A percentile compares a stretch with the other conserved stretches of the same genome.
Evolutionary conservation across 441 rosid species (phyloP).

Genomic region (Pelargonium myrrhifolium): DNA sequence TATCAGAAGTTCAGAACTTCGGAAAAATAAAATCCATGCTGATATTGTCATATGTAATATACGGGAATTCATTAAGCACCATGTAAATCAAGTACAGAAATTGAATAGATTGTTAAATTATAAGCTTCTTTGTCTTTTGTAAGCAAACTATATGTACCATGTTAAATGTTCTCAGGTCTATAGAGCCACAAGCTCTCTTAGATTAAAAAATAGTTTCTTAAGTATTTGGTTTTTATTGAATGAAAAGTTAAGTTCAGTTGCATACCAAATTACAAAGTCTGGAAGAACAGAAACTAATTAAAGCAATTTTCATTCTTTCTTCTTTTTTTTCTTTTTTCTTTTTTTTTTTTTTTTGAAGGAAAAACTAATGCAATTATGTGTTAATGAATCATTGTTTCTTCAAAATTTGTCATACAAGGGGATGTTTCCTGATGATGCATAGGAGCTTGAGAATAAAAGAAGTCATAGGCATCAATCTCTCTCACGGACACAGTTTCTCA

Average conservation of each 20-base stretch:
- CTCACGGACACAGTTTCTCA: not conserved
- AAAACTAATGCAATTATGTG: too few relatives aligned
- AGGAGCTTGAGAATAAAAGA: not conserved
- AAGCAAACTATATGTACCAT: not conserved
- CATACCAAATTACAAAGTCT: not conserved
- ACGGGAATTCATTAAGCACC: not conserved
- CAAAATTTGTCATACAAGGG: not conserved
- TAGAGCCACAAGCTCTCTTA: not conserved
- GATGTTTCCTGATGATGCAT: not conserved
- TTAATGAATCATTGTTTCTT: not conserved
- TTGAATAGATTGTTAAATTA: not conserved
- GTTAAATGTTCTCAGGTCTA: too few relatives aligned
- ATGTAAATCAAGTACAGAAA: not conserved
- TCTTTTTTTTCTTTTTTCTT: too few relatives aligned
- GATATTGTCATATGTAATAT: not conserved
- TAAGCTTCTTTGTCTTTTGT: not conserved
- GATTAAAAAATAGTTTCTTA: not conserved
- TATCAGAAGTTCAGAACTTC: not conserved
- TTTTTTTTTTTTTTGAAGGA: too few relatives aligned
- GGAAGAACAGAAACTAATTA: not conserved
- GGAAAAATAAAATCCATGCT: not conserved
- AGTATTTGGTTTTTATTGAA: not conserved
- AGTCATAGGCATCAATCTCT: not conserved
- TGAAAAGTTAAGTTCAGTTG: not conserved
- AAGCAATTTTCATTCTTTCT: too few relatives aligned